Percentiles rank a stretch among this genome's conserved stretches.
These are phyloP conservation scores for Arachis monticola DNA, from an alignment of 331 rosid species.

Conservation along the genomic window DNA sequence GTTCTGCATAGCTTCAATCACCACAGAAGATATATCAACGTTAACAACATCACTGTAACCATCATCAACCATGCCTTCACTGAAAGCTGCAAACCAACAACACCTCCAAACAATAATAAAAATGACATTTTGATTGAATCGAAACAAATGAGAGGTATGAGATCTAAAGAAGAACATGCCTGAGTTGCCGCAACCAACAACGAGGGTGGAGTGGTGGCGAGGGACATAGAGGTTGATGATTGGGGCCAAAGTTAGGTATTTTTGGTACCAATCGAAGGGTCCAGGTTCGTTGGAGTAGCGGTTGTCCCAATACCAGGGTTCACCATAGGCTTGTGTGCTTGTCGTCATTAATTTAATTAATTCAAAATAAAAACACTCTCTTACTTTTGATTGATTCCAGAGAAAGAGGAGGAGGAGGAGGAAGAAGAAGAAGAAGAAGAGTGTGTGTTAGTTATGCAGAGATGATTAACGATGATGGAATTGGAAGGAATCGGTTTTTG, in stretches of 20 bases:
- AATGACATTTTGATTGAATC: slow-evolving; percentile 4
- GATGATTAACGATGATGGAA: no score
- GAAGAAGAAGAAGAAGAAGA: no score
- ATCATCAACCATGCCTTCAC: slow-evolving; percentile 81
- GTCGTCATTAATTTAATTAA: slow-evolving; percentile 28
- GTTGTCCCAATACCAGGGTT: slow-evolving; percentile 86
- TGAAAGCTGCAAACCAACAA: slow-evolving; percentile 58
- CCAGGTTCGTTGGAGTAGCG: slow-evolving; percentile 76
- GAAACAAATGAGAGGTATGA: background rate
- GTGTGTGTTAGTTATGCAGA: no score
- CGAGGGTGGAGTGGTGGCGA: slow-evolving; percentile 51
- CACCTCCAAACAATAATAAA: background rate
- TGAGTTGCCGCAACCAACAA: slow-evolving; percentile 88
- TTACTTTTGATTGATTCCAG: no score
- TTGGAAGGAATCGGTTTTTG: no score
- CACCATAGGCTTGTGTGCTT: slow-evolving; percentile 80
- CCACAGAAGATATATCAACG: slow-evolving; percentile 83
- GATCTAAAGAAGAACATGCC: slow-evolving; percentile 51
- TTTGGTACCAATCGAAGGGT: slow-evolving; percentile 92
- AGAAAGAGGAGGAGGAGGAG: no score
- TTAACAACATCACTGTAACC: slow-evolving; percentile 76
- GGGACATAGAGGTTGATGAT: slow-evolving; percentile 67
- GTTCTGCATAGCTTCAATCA: slow-evolving; percentile 71
- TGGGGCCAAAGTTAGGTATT: slow-evolving; percentile 72
- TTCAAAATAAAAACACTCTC: no score